These are phyloP conservation scores for Aureobasidium melanogenum DNA, from an alignment of 2,329 filamentous ascomycete species.

Conservation along the genomic window DNA sequence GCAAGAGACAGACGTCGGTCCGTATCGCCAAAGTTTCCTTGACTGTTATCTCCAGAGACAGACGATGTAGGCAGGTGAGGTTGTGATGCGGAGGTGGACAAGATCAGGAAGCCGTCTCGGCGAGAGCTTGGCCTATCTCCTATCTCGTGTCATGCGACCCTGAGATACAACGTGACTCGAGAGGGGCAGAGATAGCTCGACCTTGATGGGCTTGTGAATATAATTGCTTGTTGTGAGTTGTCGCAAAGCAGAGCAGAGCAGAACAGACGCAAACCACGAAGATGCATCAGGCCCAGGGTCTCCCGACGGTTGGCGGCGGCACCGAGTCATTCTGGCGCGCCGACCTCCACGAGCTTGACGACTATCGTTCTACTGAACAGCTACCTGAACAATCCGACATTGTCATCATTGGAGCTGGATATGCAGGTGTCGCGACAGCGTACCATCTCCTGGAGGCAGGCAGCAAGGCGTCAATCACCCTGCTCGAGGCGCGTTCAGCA, in stretches of 20 bases:
- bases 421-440: constrained; percentile 47
- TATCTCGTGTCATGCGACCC: background rate
- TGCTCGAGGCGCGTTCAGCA: constrained; percentile 66
- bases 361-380: constrained; percentile 55
- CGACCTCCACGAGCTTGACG: constrained; percentile 31
- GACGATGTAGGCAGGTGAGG: too few species aligned
- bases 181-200: background rate
- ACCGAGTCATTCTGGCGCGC: constrained; percentile 35
- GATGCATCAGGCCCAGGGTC: background rate
- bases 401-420: constrained; percentile 62
- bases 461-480: constrained; percentile 45
- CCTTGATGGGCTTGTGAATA: background rate
- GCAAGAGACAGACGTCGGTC: too few species aligned
- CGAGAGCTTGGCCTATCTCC: background rate
- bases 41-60: too few species aligned
- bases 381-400: constrained; percentile 55
- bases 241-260: background rate
- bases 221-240: background rate
- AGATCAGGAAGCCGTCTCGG: background rate
- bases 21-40: too few species aligned
- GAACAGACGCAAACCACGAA: background rate
- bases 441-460: constrained; percentile 23
- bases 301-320: background rate
- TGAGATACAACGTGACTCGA: background rate
- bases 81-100: background rate